Evolutionary conservation across 768 basidiomycete species (phyloP).

Genomic region (Pleurotus eryngii): DNA sequence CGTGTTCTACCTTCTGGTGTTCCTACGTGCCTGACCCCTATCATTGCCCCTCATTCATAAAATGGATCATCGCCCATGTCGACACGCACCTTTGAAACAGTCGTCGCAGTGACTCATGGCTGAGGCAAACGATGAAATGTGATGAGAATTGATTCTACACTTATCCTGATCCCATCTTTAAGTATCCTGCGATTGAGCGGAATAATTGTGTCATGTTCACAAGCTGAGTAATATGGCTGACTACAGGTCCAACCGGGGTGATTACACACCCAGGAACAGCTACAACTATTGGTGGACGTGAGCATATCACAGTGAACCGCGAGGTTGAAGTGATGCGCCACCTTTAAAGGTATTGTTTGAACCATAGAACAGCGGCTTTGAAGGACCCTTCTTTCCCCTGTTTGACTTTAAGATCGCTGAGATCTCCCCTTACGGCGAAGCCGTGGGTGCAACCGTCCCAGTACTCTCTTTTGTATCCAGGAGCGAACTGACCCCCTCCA

Average conservation of each 20-base stretch:
- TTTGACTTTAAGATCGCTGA: conserved; percentile 47
- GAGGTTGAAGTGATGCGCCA: neutral
- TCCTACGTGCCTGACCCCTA: conserved; percentile 52
- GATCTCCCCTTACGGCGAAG: conserved; percentile 50
- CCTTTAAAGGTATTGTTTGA: conserved; percentile 33
- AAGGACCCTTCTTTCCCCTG: conserved; percentile 65
- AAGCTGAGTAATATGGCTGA: too few species aligned
- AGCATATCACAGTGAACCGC: neutral
- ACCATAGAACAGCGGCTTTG: conserved; percentile 53
- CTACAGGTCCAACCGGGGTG: too few species aligned
- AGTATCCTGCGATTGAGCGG: too few species aligned
- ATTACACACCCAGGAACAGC: too few species aligned
- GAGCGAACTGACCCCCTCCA: conserved; percentile 39
- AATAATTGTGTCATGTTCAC: too few species aligned
- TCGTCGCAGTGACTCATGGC: conserved; percentile 53
- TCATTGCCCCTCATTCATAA: neutral
- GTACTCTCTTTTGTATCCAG: conserved; percentile 48
- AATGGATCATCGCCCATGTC: neutral
- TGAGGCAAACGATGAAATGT: too few species aligned
- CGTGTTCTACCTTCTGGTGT: conserved; percentile 34
- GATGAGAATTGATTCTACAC: too few species aligned
- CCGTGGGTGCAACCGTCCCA: conserved; percentile 50
- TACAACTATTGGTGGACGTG: too few species aligned
- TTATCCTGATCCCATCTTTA: too few species aligned
- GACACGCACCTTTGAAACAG: conserved; percentile 47